Evolutionary conservation across 1,139 yeast species (phyloP), one percentile per base, ranked within the genome.

Genomic region (Meyerozyma sp.): DNA sequence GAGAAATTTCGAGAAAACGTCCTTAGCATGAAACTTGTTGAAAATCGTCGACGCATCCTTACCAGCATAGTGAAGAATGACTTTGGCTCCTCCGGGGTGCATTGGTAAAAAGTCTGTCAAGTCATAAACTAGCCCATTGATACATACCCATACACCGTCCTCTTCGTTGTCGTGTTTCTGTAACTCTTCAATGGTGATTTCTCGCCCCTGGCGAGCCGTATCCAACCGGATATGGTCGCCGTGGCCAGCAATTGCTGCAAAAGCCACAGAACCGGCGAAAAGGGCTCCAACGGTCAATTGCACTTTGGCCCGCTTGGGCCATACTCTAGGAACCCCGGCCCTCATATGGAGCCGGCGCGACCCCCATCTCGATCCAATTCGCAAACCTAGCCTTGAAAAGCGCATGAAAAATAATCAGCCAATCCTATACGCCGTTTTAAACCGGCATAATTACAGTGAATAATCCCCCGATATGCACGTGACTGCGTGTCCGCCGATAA

Each of bases 121-220:
- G 44, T 63, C 68, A 47, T 61, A 63, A 0, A 63, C 67, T 13
- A 60, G 44, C 2, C 58, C 58, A 43, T 62, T 59, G 41, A 63
- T 53, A 2, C 56, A 58, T 3, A 62, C 61, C 67, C 67, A 63
- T 27, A 59, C 39, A 8, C 52, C 53, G 4, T 39, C 36, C 3
- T 48, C 44, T 11, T 32, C 30, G 11, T 18, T 27, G 29, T 40
- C 39, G 40, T 51, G 54, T 13, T 41, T 40, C 30, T 42, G 42
- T n/a, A 40, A 44, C 30, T 45, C 47, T 6, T 32, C 49, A 11
- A 43, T 53, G 14, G 52, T 36, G 27, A 52, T 42, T 2, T 52
- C 55, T 11, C 47, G 18, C 3, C 18, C 41, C 42, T 16, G 18
- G 18, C 3, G 18, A 2, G 18, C 18, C 18, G 18, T 3, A 16